Conservation (phyloP, 1,284 basidiomycete species). For the Sphaerobolus stellatus region DNA sequence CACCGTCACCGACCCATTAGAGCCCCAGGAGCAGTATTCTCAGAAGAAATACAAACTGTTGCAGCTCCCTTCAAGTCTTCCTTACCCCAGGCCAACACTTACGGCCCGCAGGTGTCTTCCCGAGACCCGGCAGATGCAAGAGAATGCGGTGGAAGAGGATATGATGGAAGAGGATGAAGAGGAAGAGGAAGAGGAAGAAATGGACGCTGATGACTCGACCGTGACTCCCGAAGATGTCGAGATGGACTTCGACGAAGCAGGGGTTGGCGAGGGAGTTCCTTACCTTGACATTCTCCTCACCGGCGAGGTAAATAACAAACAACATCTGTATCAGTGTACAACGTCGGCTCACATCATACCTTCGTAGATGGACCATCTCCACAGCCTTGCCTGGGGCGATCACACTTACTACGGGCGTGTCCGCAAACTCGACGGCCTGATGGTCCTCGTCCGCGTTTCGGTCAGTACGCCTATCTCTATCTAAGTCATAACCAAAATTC, state of each 20-base stretch:
- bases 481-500: background rate
- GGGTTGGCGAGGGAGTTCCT: background rate
- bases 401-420: conserved; percentile 46
- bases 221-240: conserved; percentile 3
- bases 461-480: conserved; percentile 24
- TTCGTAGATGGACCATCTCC: conserved; percentile 38
- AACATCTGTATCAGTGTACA: conserved; percentile 2
- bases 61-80: background rate
- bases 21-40: background rate
- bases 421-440: conserved; percentile 48
- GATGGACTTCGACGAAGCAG: conserved; percentile 4
- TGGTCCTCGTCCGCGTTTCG: conserved; percentile 43
- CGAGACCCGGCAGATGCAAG: background rate
- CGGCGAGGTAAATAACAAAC: conserved; percentile 38
- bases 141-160: background rate
- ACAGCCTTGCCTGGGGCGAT: conserved; percentile 50
- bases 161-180: no score
- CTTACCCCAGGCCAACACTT: background rate
- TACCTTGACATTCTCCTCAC: conserved; percentile 46
- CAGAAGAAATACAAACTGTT: background rate
- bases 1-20: background rate
- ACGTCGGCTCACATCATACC: conserved; percentile 1
- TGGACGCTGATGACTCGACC: background rate
- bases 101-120: background rate
- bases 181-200: background rate